Percentiles rank a stretch among this genome's conserved stretches.
These are phyloP conservation scores for Ophiostoma triangulosporum DNA, from an alignment of 2,329 filamentous ascomycete species.

Conservation along the genomic window DNA sequence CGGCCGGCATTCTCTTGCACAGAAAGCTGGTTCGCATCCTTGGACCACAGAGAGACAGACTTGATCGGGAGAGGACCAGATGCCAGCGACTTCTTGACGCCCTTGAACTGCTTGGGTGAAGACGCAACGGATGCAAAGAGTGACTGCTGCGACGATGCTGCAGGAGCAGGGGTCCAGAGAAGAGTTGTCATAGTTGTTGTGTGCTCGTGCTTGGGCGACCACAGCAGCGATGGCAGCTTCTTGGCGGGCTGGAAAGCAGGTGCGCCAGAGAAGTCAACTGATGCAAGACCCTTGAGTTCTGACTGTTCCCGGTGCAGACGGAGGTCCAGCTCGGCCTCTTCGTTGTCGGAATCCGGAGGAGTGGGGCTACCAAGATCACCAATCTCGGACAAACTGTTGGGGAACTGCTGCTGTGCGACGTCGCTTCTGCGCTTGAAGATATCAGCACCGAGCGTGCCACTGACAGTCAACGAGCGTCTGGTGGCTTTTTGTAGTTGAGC, in stretches of 20 bases:
- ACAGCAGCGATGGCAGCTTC: conserved; percentile 14
- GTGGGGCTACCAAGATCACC: conserved; percentile 38
- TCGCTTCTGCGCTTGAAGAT: neutral
- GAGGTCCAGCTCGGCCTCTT: conserved; percentile 20
- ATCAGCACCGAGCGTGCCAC: neutral
- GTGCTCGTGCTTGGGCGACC: conserved; percentile 14
- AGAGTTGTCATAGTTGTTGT: conserved; percentile 7
- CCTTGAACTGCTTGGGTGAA: neutral
- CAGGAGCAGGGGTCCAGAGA: conserved; percentile 17
- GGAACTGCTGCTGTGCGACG: conserved; percentile 1
- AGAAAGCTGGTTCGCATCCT: neutral
- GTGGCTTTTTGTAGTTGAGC: neutral
- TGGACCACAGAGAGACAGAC: conserved; percentile 6
- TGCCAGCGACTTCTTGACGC: neutral
- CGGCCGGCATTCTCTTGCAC: neutral
- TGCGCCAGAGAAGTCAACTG: neutral
- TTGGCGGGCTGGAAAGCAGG: neutral
- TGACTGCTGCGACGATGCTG: conserved; percentile 19
- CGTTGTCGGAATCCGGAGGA: conserved; percentile 38
- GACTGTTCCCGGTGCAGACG: conserved; percentile 11
- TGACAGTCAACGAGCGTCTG: neutral
- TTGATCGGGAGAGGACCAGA: conserved; percentile 5
- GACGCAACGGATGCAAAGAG: neutral
- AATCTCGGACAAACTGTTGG: conserved; percentile 22
- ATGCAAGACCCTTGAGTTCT: neutral